Conservation (phyloP, 345 rosid genomes). For the Salix arbutifolia region DNA sequence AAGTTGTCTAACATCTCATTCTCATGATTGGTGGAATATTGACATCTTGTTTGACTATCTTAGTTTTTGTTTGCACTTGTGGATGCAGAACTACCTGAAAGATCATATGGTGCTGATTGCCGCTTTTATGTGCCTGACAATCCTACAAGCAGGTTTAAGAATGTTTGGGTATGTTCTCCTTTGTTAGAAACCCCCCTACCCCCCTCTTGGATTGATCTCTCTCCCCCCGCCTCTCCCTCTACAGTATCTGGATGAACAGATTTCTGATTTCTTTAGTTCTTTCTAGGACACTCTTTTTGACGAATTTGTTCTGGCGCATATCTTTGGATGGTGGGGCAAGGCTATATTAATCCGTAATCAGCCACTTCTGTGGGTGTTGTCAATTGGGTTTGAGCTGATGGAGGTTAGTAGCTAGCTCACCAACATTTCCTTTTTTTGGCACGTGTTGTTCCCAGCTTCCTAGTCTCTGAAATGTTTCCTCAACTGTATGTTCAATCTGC, state of each 20-base stretch:
- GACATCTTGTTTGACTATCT: background rate
- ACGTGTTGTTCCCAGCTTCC: background rate
- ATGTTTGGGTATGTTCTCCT: slow-evolving; percentile 96
- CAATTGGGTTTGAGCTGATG: slow-evolving; percentile 94
- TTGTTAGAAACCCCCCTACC: slow-evolving; percentile 33
- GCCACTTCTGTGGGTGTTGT: slow-evolving; percentile 94
- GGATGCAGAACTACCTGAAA: slow-evolving; percentile 90
- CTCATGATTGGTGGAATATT: background rate
- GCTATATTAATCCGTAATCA: slow-evolving; percentile 94
- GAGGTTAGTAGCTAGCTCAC: slow-evolving; percentile 51
- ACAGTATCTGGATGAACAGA: background rate
- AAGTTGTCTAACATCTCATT: background rate
- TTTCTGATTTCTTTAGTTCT: slow-evolving; percentile 17
- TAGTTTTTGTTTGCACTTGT: background rate
- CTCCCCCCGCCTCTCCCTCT: background rate
- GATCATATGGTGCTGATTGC: slow-evolving; percentile 96
- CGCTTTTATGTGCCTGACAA: slow-evolving; percentile 81
- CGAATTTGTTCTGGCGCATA: slow-evolving; percentile 94
- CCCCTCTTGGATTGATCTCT: background rate
- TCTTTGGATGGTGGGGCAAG: slow-evolving; percentile 99
- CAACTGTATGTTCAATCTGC: background rate
- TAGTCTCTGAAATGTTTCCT: background rate
- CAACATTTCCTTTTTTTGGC: background rate
- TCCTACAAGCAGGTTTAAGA: slow-evolving; percentile 96
- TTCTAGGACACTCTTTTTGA: slow-evolving; percentile 83